These are phyloP conservation scores for Trichoderma cornu-damae DNA, from an alignment of 2,329 filamentous ascomycete genomes.

Conservation along the genomic window DNA sequence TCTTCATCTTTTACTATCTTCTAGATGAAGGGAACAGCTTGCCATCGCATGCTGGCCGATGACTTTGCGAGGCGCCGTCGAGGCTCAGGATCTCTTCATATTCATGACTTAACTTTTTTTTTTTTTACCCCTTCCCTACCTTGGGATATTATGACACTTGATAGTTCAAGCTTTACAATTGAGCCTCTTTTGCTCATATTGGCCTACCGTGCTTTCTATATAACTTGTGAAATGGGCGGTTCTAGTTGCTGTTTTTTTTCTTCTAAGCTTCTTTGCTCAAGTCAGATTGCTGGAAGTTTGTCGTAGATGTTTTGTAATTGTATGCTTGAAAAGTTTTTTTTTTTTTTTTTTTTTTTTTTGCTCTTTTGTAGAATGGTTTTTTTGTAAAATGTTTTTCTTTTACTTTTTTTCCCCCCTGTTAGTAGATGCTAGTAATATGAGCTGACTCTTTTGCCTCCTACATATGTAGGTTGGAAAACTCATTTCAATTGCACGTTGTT, in stretches of 20 bases:
- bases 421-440: no score
- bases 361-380: constrained; percentile 7
- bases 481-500: no score
- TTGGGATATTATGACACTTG: constrained; percentile 17
- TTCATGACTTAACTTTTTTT: constrained; percentile 11
- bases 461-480: no score
- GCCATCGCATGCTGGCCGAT: constrained; percentile 18
- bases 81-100: constrained; percentile 15
- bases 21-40: constrained; percentile 14
- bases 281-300: neutral
- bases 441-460: no score
- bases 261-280: neutral
- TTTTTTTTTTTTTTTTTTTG: no score
- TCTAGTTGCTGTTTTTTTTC: neutral
- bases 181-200: constrained; percentile 11
- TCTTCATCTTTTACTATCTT: neutral
- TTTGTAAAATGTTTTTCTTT: neutral
- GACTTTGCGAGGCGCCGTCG: constrained; percentile 20
- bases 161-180: constrained; percentile 16
- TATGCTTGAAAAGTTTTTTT: constrained; percentile 1
- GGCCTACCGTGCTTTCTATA: neutral
- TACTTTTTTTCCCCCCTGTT: no score
- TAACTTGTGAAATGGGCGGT: constrained; percentile 2
- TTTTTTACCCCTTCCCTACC: neutral
- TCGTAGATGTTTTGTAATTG: constrained; percentile 14